phyloP scores from a whole-genome alignment of 306 rosid genomes.

The Dryas alaskensis region DNA sequence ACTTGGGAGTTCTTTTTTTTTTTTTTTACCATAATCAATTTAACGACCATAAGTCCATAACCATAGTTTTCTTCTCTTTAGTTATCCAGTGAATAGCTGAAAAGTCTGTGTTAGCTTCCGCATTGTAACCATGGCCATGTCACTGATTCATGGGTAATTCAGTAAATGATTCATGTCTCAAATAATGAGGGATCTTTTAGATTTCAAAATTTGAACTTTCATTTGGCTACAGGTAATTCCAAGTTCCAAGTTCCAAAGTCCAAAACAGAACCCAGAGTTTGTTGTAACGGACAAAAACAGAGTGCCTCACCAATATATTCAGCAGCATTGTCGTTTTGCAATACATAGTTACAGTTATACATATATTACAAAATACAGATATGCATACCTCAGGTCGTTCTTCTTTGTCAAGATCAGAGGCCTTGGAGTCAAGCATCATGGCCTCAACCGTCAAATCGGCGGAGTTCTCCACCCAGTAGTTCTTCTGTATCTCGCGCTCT shows the following conservation, averaged over 20 bases:
- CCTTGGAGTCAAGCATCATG: slow-evolving; percentile 97
- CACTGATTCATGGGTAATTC: not conserved
- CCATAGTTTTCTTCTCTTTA: not conserved
- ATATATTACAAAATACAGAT: not conserved
- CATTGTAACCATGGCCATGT: not conserved
- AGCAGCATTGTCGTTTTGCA: slow-evolving; percentile 1
- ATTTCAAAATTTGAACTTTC: not conserved
- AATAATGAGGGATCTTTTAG: not conserved
- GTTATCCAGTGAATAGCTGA: not conserved
- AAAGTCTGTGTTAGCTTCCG: not conserved
- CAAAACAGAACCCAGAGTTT: not conserved
- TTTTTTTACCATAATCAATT: not conserved
- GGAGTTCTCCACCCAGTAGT: slow-evolving; percentile 72
- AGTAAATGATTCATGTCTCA: not conserved
- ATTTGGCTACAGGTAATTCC: not conserved
- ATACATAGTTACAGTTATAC: not conserved
- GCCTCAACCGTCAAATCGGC: slow-evolving; percentile 69
- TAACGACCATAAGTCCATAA: not conserved
- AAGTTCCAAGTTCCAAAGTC: not conserved
- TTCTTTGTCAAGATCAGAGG: slow-evolving; percentile 87
- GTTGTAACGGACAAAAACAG: not conserved
- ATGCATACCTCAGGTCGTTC: slow-evolving; percentile 82
- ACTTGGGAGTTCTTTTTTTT: not conserved
- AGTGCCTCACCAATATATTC: not conserved
- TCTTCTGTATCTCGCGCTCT: slow-evolving; percentile 77